Evolutionary conservation across 116 monocot genomes (phyloP), one percentile per base, ranked within the genome.

Genomic region (Zostera marina): DNA sequence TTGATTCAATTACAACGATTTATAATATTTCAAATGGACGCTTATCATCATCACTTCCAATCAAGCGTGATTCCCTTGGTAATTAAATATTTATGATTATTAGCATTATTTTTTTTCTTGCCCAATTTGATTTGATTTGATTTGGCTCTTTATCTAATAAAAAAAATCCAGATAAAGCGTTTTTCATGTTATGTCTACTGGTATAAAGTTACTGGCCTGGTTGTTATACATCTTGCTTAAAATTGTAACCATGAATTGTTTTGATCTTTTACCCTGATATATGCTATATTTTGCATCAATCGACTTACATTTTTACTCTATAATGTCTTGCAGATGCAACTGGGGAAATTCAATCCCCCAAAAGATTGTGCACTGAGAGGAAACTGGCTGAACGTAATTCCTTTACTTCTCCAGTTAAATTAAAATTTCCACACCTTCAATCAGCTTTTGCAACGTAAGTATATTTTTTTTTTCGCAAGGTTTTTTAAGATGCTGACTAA

Each of bases 371-470:
- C 25, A 64, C 26, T 21, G 84, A 86, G 65, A 67, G 53, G 32
- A 69, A 77, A 45, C 42, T 83, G 25, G 43, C 58, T 26, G 90
- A 98, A 25, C 70, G 64, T 22, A 83, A 77, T 79, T 69, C 73
- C 41, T 78, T 82, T 49, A 77, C 80, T 61, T 79, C 85, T 44
- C 86, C 90, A 49, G 70, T 67, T 53, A 98, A 81, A 56, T 71
- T 72, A 47, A 98, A 79, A 47, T 67, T 74, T 53, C 84, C 74
- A 55, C 76, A 79, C 68, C 88, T 90, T 43, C 98, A 89, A 53
- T 83, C 85, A 32, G 85, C 75, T 47, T 96, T 96, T 82, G 89
- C 96, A 70, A 96, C 89, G 96, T 96, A 63, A 23, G 1, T 12
- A 59, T 13, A 14, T 11, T 38, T n/a, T 55, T 59, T 59, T 9